phyloP scores from a whole-genome alignment of 2,329 filamentous ascomycete genomes.

The Capronia coronata region DNA sequence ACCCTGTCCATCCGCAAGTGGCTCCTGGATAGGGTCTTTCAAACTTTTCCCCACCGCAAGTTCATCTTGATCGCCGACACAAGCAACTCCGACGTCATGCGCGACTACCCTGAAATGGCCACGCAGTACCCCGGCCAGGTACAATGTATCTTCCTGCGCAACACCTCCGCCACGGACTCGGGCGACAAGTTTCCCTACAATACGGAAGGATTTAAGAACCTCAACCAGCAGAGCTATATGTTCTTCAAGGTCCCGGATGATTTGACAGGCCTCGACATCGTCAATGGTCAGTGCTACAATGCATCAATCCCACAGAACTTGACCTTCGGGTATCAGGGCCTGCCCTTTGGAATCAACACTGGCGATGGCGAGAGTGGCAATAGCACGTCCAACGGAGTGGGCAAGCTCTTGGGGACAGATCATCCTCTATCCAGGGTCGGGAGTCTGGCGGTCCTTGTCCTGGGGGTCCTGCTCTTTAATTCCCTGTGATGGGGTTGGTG shows the following conservation, averaged over 20 bases:
- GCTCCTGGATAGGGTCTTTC: slow-evolving; percentile 64
- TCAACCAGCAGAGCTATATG: slow-evolving; percentile 66
- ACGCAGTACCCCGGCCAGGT: slow-evolving; percentile 64
- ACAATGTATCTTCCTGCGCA: slow-evolving; percentile 70
- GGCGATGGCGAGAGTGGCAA: slow-evolving; percentile 11
- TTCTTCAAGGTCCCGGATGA: slow-evolving; percentile 71
- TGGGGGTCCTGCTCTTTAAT: slow-evolving; percentile 8
- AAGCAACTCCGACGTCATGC: slow-evolving; percentile 70
- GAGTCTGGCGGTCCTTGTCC: slow-evolving; percentile 6
- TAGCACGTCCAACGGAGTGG: slow-evolving; percentile 4
- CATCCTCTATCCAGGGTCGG: slow-evolving; percentile 1
- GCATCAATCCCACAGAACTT: slow-evolving; percentile 60
- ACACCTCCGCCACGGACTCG: slow-evolving; percentile 63
- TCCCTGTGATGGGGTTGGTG: not conserved
- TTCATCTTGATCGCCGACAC: slow-evolving; percentile 74
- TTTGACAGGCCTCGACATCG: slow-evolving; percentile 58
- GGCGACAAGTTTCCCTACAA: slow-evolving; percentile 68
- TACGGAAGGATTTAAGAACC: slow-evolving; percentile 61
- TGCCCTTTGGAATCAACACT: slow-evolving; percentile 39
- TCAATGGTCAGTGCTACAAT: slow-evolving; percentile 63
- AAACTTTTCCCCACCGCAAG: slow-evolving; percentile 66
- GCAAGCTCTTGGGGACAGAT: not conserved
- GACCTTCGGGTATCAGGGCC: slow-evolving; percentile 60
- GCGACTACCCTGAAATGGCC: slow-evolving; percentile 52
- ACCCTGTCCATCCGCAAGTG: slow-evolving; percentile 65